Evolutionary conservation across 2,329 filamentous ascomycete species (phyloP).

Genomic region (Alternaria infectoria): DNA sequence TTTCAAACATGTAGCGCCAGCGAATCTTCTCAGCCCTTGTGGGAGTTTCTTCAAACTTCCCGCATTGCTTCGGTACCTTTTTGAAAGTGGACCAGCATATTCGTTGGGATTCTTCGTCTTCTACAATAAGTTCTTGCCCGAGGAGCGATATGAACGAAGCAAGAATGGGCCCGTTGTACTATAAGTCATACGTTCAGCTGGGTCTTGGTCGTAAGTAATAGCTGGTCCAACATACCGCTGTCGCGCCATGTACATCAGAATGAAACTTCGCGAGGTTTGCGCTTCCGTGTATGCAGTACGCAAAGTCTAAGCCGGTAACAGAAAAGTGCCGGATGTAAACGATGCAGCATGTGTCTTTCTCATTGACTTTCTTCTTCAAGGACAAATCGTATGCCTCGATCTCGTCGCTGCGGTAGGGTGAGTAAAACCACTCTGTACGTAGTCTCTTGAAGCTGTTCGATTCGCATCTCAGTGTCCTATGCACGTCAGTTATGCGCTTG

Average conservation of each 20-base stretch:
- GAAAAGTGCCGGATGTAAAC: conserved; percentile 28
- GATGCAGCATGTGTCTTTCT: conserved; percentile 2
- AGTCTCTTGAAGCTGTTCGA: not conserved
- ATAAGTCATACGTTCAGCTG: not conserved
- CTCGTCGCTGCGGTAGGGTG: conserved; percentile 9
- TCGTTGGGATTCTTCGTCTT: not conserved
- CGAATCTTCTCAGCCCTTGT: not conserved
- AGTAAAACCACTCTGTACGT: conserved; percentile 2
- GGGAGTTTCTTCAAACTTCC: not conserved
- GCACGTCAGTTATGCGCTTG: not conserved
- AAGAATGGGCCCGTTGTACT: conserved; percentile 27
- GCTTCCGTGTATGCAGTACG: conserved; percentile 25
- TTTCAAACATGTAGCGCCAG: conserved; percentile 30
- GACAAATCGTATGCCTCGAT: not conserved
- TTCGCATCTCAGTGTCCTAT: not conserved
- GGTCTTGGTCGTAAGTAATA: not conserved
- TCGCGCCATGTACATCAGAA: conserved; percentile 4
- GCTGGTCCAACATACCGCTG: conserved; percentile 11
- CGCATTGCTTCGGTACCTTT: not conserved
- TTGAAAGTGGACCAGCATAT: not conserved
- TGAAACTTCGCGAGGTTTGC: conserved; percentile 17
- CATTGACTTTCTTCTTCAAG: not conserved
- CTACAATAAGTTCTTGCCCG: not conserved
- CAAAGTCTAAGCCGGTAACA: conserved; percentile 9
- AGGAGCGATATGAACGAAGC: conserved; percentile 10